Conservation (phyloP, 495 filamentous ascomycete species). For the Bacidia rubella region DNA sequence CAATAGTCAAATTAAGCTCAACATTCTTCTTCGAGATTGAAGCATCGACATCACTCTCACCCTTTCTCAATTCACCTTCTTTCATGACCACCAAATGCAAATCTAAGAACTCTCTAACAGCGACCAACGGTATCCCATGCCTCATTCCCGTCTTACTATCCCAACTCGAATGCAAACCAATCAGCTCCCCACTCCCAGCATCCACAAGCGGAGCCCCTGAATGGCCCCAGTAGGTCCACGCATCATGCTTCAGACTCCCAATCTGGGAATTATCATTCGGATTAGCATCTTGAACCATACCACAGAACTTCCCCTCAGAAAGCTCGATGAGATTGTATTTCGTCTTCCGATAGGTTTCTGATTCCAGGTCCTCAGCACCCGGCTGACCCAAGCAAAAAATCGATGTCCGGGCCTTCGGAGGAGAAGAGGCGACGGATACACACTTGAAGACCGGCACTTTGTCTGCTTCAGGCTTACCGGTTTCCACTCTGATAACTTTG, state of each 20-base stretch:
- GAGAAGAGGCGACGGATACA: background rate
- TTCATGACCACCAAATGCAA: slow-evolving; percentile 2
- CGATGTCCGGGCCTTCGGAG: background rate
- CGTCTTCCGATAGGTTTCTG: slow-evolving; percentile 18
- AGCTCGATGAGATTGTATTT: slow-evolving; percentile 33
- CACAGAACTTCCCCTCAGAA: slow-evolving; percentile 25
- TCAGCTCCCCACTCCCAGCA: slow-evolving; percentile 19
- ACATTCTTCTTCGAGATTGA: background rate
- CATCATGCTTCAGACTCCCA: slow-evolving; percentile 35
- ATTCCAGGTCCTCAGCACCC: slow-evolving; percentile 33
- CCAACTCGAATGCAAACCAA: slow-evolving; percentile 36
- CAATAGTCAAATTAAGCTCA: background rate
- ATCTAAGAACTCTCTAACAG: slow-evolving; percentile 21
- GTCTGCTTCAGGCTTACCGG: background rate
- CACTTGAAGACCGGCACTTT: background rate
- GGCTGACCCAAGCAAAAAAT: slow-evolving; percentile 31
- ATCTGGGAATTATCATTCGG: slow-evolving; percentile 34
- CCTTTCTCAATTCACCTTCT: too few relatives aligned
- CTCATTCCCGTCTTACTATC: slow-evolving; percentile 34
- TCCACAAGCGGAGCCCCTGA: slow-evolving; percentile 32
- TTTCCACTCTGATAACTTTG: slow-evolving; percentile 21
- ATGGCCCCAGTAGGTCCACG: slow-evolving; percentile 44
- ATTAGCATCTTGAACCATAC: slow-evolving; percentile 26
- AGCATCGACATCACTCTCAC: too few relatives aligned
- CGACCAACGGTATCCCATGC: slow-evolving; percentile 28